Evolutionary conservation across 208 protist species (phyloP).

Genomic region (Sergeia podlipaevii): DNA sequence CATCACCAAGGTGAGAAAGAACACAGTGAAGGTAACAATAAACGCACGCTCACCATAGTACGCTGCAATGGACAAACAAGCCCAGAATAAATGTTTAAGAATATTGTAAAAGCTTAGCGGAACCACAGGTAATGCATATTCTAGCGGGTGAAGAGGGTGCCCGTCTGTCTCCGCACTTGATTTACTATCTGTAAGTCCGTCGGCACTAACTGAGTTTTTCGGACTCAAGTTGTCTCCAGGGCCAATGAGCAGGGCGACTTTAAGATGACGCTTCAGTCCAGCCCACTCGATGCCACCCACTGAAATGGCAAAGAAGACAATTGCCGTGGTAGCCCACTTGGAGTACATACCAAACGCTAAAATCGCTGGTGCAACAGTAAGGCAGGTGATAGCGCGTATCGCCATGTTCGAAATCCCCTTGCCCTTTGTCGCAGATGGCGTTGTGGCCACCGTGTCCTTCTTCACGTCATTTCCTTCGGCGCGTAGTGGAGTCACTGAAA

Average conservation of each 20-base stretch:
- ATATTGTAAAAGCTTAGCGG: conserved; percentile 33
- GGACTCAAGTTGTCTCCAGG: not conserved
- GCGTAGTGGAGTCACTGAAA: not conserved
- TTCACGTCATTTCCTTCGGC: not conserved
- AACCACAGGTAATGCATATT: conserved; percentile 59
- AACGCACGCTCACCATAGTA: conserved; percentile 31
- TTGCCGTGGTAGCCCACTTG: conserved; percentile 26
- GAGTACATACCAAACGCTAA: conserved; percentile 33
- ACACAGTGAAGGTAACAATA: conserved; percentile 33
- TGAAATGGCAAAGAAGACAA: conserved; percentile 47
- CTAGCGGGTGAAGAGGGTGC: conserved; percentile 13
- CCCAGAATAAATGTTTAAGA: conserved; percentile 51
- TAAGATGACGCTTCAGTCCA: conserved; percentile 82
- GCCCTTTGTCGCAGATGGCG: too few species aligned
- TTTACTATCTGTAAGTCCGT: not conserved
- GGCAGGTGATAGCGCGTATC: conserved; percentile 54
- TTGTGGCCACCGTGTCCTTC: conserved; percentile 14
- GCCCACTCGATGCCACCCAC: conserved; percentile 69
- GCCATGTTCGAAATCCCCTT: too few species aligned
- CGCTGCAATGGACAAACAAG: conserved; percentile 38
- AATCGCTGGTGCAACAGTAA: conserved; percentile 42
- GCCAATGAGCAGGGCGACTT: conserved; percentile 45
- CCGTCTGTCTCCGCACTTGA: too few species aligned
- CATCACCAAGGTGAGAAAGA: conserved; percentile 53
- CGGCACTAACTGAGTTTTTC: not conserved